phyloP scores from a whole-genome alignment of 129 eudicot species.

The Gnaphalium uliginosum region DNA sequence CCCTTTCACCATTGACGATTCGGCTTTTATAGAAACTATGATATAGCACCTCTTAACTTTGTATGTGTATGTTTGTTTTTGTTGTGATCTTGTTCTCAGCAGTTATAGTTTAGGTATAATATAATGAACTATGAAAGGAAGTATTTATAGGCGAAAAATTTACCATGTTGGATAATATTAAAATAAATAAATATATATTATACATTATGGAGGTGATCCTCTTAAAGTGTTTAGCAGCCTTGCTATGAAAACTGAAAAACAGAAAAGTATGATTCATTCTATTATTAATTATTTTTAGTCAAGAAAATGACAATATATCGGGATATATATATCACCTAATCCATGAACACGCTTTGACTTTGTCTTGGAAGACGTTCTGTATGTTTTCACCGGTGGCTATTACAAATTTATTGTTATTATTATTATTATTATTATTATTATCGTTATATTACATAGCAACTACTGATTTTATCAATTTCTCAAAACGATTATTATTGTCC shows the following conservation, averaged over 20 bases:
- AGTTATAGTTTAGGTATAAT: background rate
- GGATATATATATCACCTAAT: no score
- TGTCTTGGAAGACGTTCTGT: no score
- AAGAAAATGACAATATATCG: no score
- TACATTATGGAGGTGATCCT: background rate
- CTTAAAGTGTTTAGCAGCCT: background rate
- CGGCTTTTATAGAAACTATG: background rate
- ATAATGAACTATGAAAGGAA: background rate
- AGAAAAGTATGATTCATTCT: background rate
- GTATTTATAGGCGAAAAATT: background rate
- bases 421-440: no score
- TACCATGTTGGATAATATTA: background rate
- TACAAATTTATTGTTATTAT: no score
- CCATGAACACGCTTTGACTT: no score
- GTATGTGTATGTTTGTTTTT: background rate
- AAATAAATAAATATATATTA: background rate
- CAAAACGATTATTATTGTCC: no score
- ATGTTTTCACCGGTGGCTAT: no score
- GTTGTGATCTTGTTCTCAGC: background rate
- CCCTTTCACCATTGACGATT: slow-evolving; percentile 31
- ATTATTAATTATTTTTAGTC: no score
- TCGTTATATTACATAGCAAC: no score
- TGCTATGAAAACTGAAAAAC: background rate
- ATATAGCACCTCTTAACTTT: no score
- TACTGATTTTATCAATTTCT: no score